A percentile compares a stretch with the other conserved stretches of the same genome.
These are phyloP conservation scores for Pyricularia grisea DNA, from an alignment of 2,329 filamentous ascomycete species.

Conservation along the genomic window DNA sequence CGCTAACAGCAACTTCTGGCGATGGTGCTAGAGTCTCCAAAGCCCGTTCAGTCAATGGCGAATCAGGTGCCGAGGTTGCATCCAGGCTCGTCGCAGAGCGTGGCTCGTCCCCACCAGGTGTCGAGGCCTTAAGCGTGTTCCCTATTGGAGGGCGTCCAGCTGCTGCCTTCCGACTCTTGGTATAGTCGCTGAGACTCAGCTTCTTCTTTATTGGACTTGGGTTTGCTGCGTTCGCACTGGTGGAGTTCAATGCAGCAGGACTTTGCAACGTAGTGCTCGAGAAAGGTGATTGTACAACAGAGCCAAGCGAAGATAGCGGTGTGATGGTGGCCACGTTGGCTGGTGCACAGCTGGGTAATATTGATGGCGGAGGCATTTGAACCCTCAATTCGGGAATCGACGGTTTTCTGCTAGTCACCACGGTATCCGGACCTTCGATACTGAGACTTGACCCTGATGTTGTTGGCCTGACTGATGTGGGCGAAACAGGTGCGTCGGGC, in stretches of 20 bases:
- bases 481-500: conserved; percentile 9
- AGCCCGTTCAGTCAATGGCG: conserved; percentile 9
- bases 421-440: neutral
- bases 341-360: conserved; percentile 31
- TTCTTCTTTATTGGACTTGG: conserved; percentile 60
- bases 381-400: conserved; percentile 40
- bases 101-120: conserved; percentile 27
- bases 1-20: neutral
- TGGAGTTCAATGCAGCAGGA: conserved; percentile 29
- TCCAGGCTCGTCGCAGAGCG: conserved; percentile 22
- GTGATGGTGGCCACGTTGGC: conserved; percentile 28
- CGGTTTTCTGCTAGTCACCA: conserved; percentile 16
- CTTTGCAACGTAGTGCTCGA: conserved; percentile 26
- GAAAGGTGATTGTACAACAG: conserved; percentile 40
- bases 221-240: conserved; percentile 34
- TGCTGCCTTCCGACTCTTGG: conserved; percentile 46
- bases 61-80: conserved; percentile 5
- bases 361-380: conserved; percentile 46
- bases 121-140: conserved; percentile 26
- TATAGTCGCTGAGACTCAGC: conserved; percentile 57
- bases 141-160: conserved; percentile 28
- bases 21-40: neutral
- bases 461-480: neutral
- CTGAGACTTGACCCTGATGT: neutral
- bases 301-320: conserved; percentile 33